Percentiles rank a stretch among this genome's conserved stretches.
phyloP scores from a whole-genome alignment of 2,329 filamentous ascomycete genomes.

The Arthrobotrys musiformis region DNA sequence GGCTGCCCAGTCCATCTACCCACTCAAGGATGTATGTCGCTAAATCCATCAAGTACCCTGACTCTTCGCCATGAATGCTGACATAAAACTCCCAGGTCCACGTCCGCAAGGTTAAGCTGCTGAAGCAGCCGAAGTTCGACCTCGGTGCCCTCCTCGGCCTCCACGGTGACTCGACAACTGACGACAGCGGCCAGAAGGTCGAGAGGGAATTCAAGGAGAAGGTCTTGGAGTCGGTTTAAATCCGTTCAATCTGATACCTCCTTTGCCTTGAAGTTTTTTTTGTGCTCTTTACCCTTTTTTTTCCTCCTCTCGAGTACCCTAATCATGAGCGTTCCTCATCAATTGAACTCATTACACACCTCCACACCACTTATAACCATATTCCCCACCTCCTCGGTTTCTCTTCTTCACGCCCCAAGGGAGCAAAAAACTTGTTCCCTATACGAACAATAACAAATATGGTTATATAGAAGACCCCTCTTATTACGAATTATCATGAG shows the following conservation, averaged over 20 bases:
- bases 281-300: slow-evolving; percentile 21
- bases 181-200: slow-evolving; percentile 97
- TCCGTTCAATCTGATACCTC: slow-evolving; percentile 17
- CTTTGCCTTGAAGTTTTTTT: slow-evolving; percentile 26
- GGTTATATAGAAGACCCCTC: slow-evolving; percentile 27
- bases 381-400: slow-evolving; percentile 8
- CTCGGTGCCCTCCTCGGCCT: slow-evolving; percentile 94
- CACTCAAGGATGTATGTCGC: slow-evolving; percentile 89
- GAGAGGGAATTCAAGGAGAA: slow-evolving; percentile 55
- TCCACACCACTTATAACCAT: slow-evolving; percentile 25
- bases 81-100: slow-evolving; percentile 76
- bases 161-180: slow-evolving; percentile 95
- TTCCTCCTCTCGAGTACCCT: slow-evolving; percentile 52
- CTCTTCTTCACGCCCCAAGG: slow-evolving; percentile 3
- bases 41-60: background rate
- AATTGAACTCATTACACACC: slow-evolving; percentile 33
- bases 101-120: slow-evolving; percentile 99
- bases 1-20: slow-evolving; percentile 99
- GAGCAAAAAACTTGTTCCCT: background rate
- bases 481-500: slow-evolving; percentile 32
- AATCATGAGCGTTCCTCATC: slow-evolving; percentile 53
- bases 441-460: background rate
- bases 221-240: slow-evolving; percentile 50
- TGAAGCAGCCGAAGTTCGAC: slow-evolving; percentile 99
- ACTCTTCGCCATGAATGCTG: background rate